Conservation (phyloP, 2,329 filamentous ascomycete species). For the Verticillium alfalfae region DNA sequence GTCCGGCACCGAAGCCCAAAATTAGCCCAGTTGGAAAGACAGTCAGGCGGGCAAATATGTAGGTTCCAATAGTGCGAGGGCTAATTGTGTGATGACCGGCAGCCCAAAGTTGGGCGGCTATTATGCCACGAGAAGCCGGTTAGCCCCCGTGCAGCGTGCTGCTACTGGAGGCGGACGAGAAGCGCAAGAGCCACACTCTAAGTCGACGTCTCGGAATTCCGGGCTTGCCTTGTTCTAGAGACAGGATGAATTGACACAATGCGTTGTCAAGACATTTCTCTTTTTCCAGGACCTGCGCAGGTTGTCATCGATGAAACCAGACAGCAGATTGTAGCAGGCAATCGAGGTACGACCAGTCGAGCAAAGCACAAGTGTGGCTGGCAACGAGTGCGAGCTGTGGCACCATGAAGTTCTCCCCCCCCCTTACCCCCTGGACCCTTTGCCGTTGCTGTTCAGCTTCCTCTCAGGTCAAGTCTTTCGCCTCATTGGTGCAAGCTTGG, state of each 20-base stretch:
- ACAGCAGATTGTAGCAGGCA: not conserved
- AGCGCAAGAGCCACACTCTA: not conserved
- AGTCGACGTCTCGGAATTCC: not conserved
- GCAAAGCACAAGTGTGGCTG: not conserved
- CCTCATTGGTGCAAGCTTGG: slow-evolving; percentile 13
- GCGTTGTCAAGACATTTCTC: not conserved
- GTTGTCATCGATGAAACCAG: not conserved
- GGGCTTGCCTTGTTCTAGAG: not conserved
- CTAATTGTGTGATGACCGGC: slow-evolving; percentile 1
- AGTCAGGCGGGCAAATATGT: not conserved
- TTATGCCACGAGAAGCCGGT: not conserved
- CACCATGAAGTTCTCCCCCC: not conserved
- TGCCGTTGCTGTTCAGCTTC: not conserved
- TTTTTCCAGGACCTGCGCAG: not conserved
- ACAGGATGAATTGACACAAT: not conserved
- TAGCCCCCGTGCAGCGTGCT: not conserved
- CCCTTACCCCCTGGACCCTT: not conserved
- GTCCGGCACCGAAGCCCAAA: slow-evolving; percentile 5
- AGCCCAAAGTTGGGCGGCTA: not conserved
- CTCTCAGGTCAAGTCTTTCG: not conserved
- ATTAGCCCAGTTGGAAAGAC: slow-evolving; percentile 19
- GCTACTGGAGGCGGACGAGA: not conserved
- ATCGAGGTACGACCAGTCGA: not conserved
- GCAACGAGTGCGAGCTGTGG: not conserved
- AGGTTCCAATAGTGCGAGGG: not conserved